Conservation (phyloP, 1,284 basidiomycete genomes). For the Ustilago cynodontis region DNA sequence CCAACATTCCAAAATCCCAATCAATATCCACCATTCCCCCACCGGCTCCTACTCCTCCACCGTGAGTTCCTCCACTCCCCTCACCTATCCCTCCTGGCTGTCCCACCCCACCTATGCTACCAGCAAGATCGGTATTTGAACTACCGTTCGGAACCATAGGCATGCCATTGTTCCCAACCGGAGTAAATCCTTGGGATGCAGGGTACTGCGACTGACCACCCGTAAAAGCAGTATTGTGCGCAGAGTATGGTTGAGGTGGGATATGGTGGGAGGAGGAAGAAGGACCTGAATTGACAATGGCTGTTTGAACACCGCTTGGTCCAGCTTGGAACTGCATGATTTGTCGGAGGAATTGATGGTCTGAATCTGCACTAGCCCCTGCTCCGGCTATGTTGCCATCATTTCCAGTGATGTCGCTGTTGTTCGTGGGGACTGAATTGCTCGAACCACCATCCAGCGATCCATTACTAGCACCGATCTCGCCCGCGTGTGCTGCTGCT, state of each 20-base stretch:
- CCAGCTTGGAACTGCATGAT: conserved; percentile 55
- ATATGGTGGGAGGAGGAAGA: neutral
- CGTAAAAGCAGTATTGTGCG: neutral
- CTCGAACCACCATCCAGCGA: neutral
- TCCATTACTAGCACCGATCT: neutral
- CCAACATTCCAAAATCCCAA: conserved; percentile 51
- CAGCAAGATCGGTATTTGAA: neutral
- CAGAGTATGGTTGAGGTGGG: neutral
- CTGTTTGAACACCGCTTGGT: conserved; percentile 46
- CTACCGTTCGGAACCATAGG: neutral
- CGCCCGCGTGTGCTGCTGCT: neutral
- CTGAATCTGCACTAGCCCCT: conserved; percentile 10
- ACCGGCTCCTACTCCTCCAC: neutral
- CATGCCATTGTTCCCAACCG: neutral
- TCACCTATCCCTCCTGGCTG: neutral
- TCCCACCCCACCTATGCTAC: too few relatives aligned
- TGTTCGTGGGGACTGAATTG: neutral
- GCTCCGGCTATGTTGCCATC: neutral
- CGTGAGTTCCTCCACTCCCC: neutral
- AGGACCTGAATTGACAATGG: conserved; percentile 23
- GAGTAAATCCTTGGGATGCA: neutral
- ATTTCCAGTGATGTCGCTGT: neutral
- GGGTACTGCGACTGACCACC: neutral
- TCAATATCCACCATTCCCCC: conserved; percentile 28
- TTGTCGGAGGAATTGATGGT: conserved; percentile 38